phyloP scores from a whole-genome alignment of 2,329 filamentous ascomycete genomes.

The Diaporthe aspalathi region DNA sequence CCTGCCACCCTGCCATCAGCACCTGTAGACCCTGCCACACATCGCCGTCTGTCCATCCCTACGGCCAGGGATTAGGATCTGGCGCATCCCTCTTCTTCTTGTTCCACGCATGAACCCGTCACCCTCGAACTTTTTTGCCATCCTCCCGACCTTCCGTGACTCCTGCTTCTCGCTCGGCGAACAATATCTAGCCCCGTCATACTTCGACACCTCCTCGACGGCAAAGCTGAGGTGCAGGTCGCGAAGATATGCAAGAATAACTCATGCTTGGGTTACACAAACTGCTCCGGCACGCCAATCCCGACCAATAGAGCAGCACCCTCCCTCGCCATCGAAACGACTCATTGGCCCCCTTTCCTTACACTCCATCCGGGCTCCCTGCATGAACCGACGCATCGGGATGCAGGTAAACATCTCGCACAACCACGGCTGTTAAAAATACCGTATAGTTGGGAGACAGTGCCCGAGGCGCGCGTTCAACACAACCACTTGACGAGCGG shows the following conservation, averaged over 20 bases:
- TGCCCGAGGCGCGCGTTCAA: background rate
- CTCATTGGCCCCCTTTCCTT: constrained; percentile 32
- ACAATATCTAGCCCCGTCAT: background rate
- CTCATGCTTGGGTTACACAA: constrained; percentile 28
- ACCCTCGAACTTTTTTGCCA: constrained; percentile 16
- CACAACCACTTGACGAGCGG: background rate
- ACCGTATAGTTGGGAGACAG: background rate
- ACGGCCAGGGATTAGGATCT: constrained; percentile 30
- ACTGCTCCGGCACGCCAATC: constrained; percentile 29
- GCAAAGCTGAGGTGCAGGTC: background rate
- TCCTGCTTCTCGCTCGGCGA: background rate
- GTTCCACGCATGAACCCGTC: constrained; percentile 28
- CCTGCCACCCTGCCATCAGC: background rate
- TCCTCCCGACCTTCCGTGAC: background rate
- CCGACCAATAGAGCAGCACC: constrained; percentile 25
- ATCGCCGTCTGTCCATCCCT: constrained; percentile 16
- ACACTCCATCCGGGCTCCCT: constrained; percentile 29
- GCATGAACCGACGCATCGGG: constrained; percentile 37
- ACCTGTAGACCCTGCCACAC: no score
- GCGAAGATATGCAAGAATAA: constrained; percentile 5
- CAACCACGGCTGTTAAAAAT: background rate
- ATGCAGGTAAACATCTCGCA: background rate
- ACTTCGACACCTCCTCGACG: background rate
- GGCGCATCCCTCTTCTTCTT: constrained; percentile 26
- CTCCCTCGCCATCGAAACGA: constrained; percentile 30